Evolutionary conservation across 257 asterid species (phyloP), one percentile per base, ranked within the genome.

Genomic region (Lavandula angustifolia): DNA sequence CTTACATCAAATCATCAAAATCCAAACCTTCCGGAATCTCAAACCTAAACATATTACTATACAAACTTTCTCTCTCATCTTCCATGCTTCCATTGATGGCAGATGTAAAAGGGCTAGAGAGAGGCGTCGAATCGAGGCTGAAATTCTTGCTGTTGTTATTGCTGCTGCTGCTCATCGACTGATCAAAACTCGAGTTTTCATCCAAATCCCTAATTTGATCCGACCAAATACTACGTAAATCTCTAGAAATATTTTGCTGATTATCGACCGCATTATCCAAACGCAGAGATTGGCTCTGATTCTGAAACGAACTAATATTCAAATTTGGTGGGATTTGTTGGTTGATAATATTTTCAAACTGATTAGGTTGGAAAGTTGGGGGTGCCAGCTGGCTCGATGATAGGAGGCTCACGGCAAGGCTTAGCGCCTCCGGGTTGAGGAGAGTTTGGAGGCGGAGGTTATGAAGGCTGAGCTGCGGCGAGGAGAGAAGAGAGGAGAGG

Each of bases 401-500:
- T 22, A 22, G 27, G 27, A 22, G 27, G 27, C 1, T 22, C 27
- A 22, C 2, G 27, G 27, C 27, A 22, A 22, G 27, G 27, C 27
- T 22, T 22, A 22, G 27, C 27, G 27, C 27, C 1, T 22, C 2
- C 27, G 27, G 27, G 27, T 22, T 22, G 27, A 22, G 27, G 1
- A 22, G 27, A 1, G 27, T 1, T 22, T 22, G 70, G 50, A 86
- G 86, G 59, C 73, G 78, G 87, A 56, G 1, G 82, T 75, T 29
- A 79, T 84, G 67, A 79, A 8, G 75, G 18, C 79, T 92, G 10
- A 84, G 69, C 1, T 90, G 69, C 10, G 85, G 69, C 0, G 92
- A 73, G 68, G 35, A 65, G 59, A 89, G 68, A 46, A 86, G 80
- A 1, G 91, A 78, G 0, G 96, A 84, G 31, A 88, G 73, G 66